Evolutionary conservation across 1,284 basidiomycete species (phyloP).

Genomic region (Microbotryum violaceum): DNA sequence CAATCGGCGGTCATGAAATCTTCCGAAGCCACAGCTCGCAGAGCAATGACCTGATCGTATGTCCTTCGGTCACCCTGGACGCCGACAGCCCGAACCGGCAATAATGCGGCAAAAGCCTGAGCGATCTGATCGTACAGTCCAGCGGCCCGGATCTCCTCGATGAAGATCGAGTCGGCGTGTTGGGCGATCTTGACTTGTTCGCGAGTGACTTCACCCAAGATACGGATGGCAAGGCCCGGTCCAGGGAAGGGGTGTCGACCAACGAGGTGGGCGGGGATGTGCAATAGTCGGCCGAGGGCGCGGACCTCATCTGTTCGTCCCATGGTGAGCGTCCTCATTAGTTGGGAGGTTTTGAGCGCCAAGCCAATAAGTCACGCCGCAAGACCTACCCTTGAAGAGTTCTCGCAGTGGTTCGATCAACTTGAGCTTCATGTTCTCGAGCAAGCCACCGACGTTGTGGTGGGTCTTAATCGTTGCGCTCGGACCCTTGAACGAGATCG

Average conservation of each 20-base stretch:
- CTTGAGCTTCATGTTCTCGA: conserved; percentile 98
- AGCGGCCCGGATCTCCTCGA: conserved; percentile 92
- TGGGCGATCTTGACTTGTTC: conserved; percentile 93
- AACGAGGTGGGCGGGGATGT: conserved; percentile 87
- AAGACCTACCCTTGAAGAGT: conserved; percentile 81
- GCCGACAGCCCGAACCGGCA: conserved; percentile 95
- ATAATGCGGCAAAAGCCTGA: conserved; percentile 92
- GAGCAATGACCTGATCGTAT: conserved; percentile 84
- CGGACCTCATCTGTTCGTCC: conserved; percentile 77
- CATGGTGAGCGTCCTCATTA: neutral
- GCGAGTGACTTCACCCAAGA: conserved; percentile 86
- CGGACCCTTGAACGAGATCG: conserved; percentile 98
- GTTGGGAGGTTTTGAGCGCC: neutral
- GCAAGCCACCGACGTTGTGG: conserved; percentile 94
- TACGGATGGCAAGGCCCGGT: conserved; percentile 97
- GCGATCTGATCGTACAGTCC: conserved; percentile 89
- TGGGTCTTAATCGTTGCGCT: conserved; percentile 99
- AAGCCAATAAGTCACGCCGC: too few relatives aligned
- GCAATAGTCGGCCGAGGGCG: conserved; percentile 78
- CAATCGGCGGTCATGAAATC: conserved; percentile 98
- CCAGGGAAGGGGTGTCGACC: conserved; percentile 99
- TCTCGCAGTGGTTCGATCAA: conserved; percentile 96
- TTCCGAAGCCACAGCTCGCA: conserved; percentile 84
- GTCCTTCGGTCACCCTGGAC: conserved; percentile 97
- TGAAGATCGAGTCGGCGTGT: conserved; percentile 91